These are phyloP conservation scores for Butyriboletus appendiculatus DNA, from an alignment of 1,284 basidiomycete genomes.

Conservation along the genomic window DNA sequence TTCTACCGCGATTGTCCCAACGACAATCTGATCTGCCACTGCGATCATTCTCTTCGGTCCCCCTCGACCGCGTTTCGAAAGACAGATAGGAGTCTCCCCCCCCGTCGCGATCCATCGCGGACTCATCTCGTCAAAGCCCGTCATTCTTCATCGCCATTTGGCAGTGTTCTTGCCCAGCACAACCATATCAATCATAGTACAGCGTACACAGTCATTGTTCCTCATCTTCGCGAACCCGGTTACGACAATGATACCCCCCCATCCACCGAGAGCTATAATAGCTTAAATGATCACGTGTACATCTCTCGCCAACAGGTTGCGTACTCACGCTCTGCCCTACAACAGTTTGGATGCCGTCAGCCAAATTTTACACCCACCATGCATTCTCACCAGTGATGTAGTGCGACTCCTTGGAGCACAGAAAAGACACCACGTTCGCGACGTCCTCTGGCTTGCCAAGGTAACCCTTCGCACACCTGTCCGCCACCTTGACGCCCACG, in stretches of 20 bases:
- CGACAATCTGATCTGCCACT: conserved; percentile 28
- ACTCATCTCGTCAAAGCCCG: conserved; percentile 9
- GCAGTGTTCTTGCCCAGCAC: conserved; percentile 6
- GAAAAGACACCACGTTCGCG: conserved; percentile 9
- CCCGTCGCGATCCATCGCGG: conserved; percentile 26
- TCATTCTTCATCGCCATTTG: conserved; percentile 1
- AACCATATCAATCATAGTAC: background rate
- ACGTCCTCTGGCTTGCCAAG: conserved; percentile 7
- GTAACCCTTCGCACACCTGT: conserved; percentile 5
- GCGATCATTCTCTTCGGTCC: conserved; percentile 17
- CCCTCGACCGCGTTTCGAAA: background rate
- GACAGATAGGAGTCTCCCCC: conserved; percentile 13
- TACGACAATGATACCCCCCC: conserved; percentile 14
- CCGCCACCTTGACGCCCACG: background rate
- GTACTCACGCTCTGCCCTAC: conserved; percentile 13
- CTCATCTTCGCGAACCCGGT: conserved; percentile 4
- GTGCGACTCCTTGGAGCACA: conserved; percentile 17
- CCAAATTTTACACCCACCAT: too few species aligned
- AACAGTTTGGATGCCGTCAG: background rate
- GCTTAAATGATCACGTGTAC: conserved; percentile 4
- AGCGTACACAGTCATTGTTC: background rate
- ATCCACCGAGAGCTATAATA: conserved; percentile 7
- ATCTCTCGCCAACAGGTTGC: background rate
- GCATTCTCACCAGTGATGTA: conserved; percentile 6
- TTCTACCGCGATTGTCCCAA: conserved; percentile 12